Conservation (phyloP, 257 asterid species). For the Solanum piurae region DNA sequence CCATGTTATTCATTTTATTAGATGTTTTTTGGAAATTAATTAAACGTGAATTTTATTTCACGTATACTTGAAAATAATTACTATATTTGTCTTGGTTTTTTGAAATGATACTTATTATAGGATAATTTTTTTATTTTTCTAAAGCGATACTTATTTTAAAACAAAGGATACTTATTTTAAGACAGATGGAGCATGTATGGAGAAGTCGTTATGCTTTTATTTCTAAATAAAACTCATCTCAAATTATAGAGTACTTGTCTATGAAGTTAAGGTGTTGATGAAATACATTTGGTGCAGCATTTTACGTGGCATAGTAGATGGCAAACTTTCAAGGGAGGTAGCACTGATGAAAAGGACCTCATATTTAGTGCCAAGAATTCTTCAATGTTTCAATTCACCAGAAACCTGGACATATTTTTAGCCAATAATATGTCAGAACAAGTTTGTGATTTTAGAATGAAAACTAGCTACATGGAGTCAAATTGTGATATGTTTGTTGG, state of each 20-base stretch:
- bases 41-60: too few species aligned
- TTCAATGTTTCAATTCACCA: not conserved
- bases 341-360: not conserved
- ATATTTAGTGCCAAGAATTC: not conserved
- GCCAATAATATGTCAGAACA: not conserved
- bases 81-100: too few species aligned
- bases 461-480: not conserved
- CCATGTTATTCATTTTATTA: not conserved
- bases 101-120: too few species aligned
- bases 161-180: too few species aligned
- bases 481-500: not conserved
- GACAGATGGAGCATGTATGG: too few species aligned
- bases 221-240: not conserved
- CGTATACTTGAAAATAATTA: too few species aligned
- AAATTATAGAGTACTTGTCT: not conserved
- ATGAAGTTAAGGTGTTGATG: not conserved
- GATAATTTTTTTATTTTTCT: too few species aligned
- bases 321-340: constrained; percentile 5
- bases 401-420: not conserved
- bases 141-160: too few species aligned
- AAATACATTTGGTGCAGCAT: not conserved
- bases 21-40: too few species aligned
- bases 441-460: not conserved
- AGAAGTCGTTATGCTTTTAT: not conserved
- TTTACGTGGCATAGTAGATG: not conserved